Evolutionary conservation across 257 asterid species (phyloP), one percentile per base, ranked within the genome.

Genomic region (Solanum gandarillasii): DNA sequence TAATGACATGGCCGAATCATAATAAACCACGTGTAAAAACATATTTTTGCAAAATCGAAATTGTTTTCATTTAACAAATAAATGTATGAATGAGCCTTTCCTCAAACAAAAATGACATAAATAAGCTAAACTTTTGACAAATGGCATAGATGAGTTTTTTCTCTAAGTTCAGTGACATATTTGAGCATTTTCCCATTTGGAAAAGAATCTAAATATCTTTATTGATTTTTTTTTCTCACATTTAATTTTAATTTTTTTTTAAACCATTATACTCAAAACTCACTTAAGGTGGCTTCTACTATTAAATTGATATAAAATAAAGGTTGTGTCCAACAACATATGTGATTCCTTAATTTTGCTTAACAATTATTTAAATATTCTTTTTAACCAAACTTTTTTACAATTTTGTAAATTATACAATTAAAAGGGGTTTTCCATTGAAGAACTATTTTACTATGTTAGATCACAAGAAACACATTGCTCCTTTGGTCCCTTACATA

Each of bases 401-500:
- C 7, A 78, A 39, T 78, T n/a, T 27, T 78, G 35, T 41, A 78
- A 25, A 41, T 27, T 43, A 79, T 5, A 41, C 13, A 60, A 5
- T 43, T 79, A 14, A 27, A n/a, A 78, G 58, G 12, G 36, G 36
- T 7, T 76, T n/a, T n/a, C 55, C 12, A 76, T 39, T 12, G 35
- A 39, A 74, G 58, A 76, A 6, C 12, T n/a, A 34, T 1, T 78
- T 48, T 48, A 10, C 32, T 38, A 13, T 78, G 84, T 78, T 39
- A 13, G 67, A 79, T 79, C 85, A 79, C 27, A 43, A 43, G 67
- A 79, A 79, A 79, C 85, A 79, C 85, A 43, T 79, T 79, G 85
- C 67, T 43, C 39, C 60, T 13, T 79, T 46, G 85, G 39, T 46
- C 67, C 67, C 85, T 14, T 43, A 16, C 6, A 27, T 79, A 3